These are phyloP conservation scores for Boletellus emodensis DNA, from an alignment of 768 basidiomycete species.

Conservation along the genomic window DNA sequence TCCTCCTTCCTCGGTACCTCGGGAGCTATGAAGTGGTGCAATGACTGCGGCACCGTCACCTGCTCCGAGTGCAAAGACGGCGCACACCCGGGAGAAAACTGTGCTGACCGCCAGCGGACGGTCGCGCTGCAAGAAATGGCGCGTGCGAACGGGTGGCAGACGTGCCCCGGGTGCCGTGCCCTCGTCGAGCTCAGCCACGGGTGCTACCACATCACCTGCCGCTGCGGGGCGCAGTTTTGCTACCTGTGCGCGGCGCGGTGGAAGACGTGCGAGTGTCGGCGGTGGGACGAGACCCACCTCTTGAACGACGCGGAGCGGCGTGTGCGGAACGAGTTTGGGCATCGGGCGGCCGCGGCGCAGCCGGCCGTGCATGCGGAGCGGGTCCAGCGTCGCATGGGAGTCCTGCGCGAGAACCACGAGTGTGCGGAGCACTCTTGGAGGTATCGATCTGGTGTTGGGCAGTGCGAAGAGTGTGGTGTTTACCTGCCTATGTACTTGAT, in stretches of 20 bases:
- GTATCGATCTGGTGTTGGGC: conserved; percentile 39
- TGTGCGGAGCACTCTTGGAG: conserved; percentile 48
- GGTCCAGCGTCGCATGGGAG: conserved; percentile 24
- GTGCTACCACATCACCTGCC: conserved; percentile 65
- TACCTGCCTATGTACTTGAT: conserved; percentile 41
- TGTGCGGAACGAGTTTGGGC: conserved; percentile 22
- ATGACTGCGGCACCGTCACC: conserved; percentile 36
- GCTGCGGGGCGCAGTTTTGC: conserved; percentile 50
- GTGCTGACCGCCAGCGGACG: conserved; percentile 40
- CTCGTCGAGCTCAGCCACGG: conserved; percentile 55
- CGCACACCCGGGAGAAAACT: conserved; percentile 39
- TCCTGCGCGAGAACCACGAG: conserved; percentile 48
- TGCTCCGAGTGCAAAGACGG: conserved; percentile 50
- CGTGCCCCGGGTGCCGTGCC: conserved; percentile 54
- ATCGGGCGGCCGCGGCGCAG: conserved; percentile 4
- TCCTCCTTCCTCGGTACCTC: conserved; percentile 51
- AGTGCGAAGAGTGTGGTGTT: conserved; percentile 45
- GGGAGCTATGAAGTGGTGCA: neutral
- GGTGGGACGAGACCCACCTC: conserved; percentile 57
- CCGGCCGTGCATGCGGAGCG: conserved; percentile 19
- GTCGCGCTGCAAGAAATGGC: conserved; percentile 46
- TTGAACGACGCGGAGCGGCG: conserved; percentile 23
- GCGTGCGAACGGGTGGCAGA: conserved; percentile 49
- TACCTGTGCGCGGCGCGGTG: conserved; percentile 60
- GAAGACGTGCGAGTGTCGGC: conserved; percentile 58